A percentile compares a stretch with the other conserved stretches of the same genome.
Evolutionary conservation across 2,329 filamentous ascomycete species (phyloP).

Genomic region (Talaromyces sp.): DNA sequence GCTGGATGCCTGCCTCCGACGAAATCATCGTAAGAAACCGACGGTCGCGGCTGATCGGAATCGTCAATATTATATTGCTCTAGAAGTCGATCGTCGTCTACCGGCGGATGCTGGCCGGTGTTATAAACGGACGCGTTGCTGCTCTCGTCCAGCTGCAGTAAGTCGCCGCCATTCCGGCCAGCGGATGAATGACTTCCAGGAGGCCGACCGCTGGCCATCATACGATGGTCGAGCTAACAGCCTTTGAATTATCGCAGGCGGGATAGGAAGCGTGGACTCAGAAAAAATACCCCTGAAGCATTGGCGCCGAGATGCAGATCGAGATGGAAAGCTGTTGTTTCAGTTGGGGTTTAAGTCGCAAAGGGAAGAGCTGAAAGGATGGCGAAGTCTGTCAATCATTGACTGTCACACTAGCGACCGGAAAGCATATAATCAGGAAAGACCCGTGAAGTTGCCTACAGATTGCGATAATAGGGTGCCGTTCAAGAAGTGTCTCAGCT

Average conservation of each 20-base stretch:
- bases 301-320: slow-evolving; percentile 24
- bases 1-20: slow-evolving; percentile 63
- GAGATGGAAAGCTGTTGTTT: slow-evolving; percentile 6
- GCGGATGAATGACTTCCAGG: slow-evolving; percentile 47
- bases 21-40: slow-evolving; percentile 92
- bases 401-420: background rate
- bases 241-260: slow-evolving; percentile 21
- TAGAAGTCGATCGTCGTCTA: slow-evolving; percentile 76
- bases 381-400: background rate
- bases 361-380: background rate
- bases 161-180: slow-evolving; percentile 41
- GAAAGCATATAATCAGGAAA: background rate
- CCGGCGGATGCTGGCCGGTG: slow-evolving; percentile 70
- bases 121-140: slow-evolving; percentile 55
- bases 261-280: slow-evolving; percentile 20
- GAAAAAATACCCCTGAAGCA: slow-evolving; percentile 35
- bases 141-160: slow-evolving; percentile 41
- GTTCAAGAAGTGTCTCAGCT: slow-evolving; percentile 10
- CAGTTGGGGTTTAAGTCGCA: slow-evolving; percentile 4
- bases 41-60: slow-evolving; percentile 66
- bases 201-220: slow-evolving; percentile 53
- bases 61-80: slow-evolving; percentile 69
- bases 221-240: slow-evolving; percentile 35
- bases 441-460: background rate
- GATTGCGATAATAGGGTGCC: background rate